A percentile compares a stretch with the other conserved stretches of the same genome.
Evolutionary conservation across 2,329 filamentous ascomycete species (phyloP).

Genomic region (Colletotrichum kahawae): DNA sequence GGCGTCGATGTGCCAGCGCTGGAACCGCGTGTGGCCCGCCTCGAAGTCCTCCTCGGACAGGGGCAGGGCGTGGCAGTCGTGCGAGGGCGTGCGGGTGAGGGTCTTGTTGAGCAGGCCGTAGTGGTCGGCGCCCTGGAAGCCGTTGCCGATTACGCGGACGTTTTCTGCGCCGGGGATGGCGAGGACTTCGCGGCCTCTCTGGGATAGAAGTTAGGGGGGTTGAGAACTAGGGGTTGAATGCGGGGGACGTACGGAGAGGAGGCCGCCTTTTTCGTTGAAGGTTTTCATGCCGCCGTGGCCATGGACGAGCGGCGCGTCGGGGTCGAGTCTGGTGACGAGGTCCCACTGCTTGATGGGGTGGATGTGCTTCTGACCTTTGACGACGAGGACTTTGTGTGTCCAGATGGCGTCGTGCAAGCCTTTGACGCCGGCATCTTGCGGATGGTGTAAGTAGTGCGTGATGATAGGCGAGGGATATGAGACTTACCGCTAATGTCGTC

Average conservation of each 20-base stretch:
- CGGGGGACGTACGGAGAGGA: too few species aligned
- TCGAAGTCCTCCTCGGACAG: constrained; percentile 39
- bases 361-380: constrained; percentile 23
- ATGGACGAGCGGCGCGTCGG: constrained; percentile 42
- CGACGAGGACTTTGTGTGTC: background rate
- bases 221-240: too few species aligned
- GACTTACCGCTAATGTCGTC: background rate
- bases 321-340: constrained; percentile 47
- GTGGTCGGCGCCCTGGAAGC: constrained; percentile 47
- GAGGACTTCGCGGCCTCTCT: constrained; percentile 32
- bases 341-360: constrained; percentile 49
- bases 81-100: constrained; percentile 31
- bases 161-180: constrained; percentile 48
- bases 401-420: background rate
- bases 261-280: constrained; percentile 43
- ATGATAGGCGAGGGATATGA: background rate
- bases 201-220: too few species aligned
- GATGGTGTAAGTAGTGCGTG: rapidly evolving
- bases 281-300: constrained; percentile 45
- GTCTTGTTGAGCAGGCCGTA: constrained; percentile 45
- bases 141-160: constrained; percentile 49
- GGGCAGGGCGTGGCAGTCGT: constrained; percentile 41
- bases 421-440: background rate
- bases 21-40: constrained; percentile 47
- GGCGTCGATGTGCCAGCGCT: constrained; percentile 54